Base-by-base conservation (phyloP, 2,329 filamentous ascomycete species). In the Cladorrhinum sp. region DNA sequence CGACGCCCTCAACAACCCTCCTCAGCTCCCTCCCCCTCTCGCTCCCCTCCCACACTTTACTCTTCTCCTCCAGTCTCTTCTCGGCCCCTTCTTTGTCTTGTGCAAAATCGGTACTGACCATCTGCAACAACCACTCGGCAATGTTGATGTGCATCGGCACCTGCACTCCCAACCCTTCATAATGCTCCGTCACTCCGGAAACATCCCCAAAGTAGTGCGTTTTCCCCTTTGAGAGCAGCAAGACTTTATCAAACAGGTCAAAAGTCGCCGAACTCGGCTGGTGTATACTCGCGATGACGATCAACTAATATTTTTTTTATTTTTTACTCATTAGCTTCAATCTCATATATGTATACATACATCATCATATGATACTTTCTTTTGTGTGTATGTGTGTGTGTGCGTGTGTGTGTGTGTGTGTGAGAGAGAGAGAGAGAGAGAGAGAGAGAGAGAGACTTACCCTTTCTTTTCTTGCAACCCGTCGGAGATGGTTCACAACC, bases 211-310 rank as follows among this genome's bases (percentile, higher is more conserved):
- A 91, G 74, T 92, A 96, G 65, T 87, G 88, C 0, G 87, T 85
- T 59, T 81, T 83, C 18, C 91, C 91, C 2, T 77, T 77, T 0
- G 90, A 92, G 0, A 96, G 79, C 1, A 96, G 80, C 39, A 91
- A 77, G 0, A 96, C 77, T 71, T 90, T 91, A 71, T 96, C 91
- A 67, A 96, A 96, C 12, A 92, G 82, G 64, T 88, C 82, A 68
- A 92, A 96, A 0, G 89, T 93, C 0, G 86, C 82, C 0, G 90
- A 90, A 0, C 90, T 94, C 0, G 92, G 92, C 70, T 96, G 92
- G 72, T 96, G 92, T 63, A 96, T 95, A 42, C 88, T 91, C 3
- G 89, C 89, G 62, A 96, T 86, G 28, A 95, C 85, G 61, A 95
- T 85, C 62, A 95, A 79, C 84, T 89, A 62, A n/a, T n/a, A n/a